Percentiles rank a stretch among this genome's conserved stretches.
Conservation (phyloP, 345 rosid genomes). For the Erucastrum elatum region DNA sequence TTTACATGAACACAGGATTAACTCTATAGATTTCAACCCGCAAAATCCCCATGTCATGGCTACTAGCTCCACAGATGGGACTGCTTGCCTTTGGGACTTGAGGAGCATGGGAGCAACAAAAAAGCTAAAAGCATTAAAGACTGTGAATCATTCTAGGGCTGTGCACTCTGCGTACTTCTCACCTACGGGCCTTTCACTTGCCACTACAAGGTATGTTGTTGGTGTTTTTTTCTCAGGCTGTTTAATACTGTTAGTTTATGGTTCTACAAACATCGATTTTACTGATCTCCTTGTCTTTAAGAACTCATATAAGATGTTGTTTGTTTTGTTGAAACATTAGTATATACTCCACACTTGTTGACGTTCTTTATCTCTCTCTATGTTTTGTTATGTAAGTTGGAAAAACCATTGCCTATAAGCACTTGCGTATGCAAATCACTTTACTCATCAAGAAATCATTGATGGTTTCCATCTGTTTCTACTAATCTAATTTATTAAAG, state of each 20-base stretch:
- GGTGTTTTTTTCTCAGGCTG: not conserved
- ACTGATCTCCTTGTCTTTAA: no score
- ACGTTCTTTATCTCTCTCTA: not conserved
- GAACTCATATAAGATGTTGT: not conserved
- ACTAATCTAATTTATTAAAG: not conserved
- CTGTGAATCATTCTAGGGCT: conserved; percentile 50
- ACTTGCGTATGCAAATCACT: not conserved
- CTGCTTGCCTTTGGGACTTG: conserved; percentile 38
- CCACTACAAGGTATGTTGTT: conserved; percentile 66
- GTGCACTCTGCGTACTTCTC: conserved; percentile 91
- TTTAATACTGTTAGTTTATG: not conserved
- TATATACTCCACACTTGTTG: not conserved
- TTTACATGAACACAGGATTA: conserved; percentile 71
- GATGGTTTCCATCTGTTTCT: not conserved
- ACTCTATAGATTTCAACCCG: conserved; percentile 70
- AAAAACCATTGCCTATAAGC: not conserved
- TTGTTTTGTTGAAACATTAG: not conserved
- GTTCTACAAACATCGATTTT: no score
- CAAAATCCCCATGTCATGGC: conserved; percentile 63
- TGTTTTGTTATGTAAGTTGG: not conserved
- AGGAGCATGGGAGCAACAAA: conserved; percentile 48
- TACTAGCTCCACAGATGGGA: conserved; percentile 74
- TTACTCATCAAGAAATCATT: not conserved
- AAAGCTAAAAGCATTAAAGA: conserved; percentile 42
- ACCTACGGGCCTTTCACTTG: conserved; percentile 37